These are phyloP conservation scores for Talaromyces islandicus DNA, from an alignment of 2,329 filamentous ascomycete species.

Conservation along the genomic window DNA sequence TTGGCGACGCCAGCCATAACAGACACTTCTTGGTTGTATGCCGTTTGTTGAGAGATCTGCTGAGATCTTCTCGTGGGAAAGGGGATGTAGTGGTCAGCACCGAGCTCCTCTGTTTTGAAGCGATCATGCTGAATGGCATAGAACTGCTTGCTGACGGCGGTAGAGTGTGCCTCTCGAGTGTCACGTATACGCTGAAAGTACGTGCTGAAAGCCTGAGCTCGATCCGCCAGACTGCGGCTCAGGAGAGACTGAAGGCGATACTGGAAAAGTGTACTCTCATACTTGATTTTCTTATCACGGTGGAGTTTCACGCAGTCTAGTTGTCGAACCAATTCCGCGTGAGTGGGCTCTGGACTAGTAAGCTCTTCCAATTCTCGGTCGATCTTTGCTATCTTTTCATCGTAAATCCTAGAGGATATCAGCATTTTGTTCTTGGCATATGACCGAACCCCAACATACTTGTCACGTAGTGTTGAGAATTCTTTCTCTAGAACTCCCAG, in stretches of 20 bases:
- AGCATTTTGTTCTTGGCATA: slow-evolving; percentile 3
- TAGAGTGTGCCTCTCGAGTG: slow-evolving; percentile 71
- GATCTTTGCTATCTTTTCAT: slow-evolving; percentile 77
- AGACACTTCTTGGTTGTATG: slow-evolving; percentile 93
- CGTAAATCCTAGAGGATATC: slow-evolving; percentile 61
- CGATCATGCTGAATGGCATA: slow-evolving; percentile 89
- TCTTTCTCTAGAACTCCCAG: slow-evolving; percentile 78
- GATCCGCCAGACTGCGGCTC: slow-evolving; percentile 69
- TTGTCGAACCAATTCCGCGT: slow-evolving; percentile 87
- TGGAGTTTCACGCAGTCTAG: slow-evolving; percentile 79
- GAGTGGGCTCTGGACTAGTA: slow-evolving; percentile 56
- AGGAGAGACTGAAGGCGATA: slow-evolving; percentile 69
- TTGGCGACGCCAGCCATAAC: slow-evolving; percentile 86
- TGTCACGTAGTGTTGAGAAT: slow-evolving; percentile 74
- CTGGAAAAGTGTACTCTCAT: slow-evolving; percentile 67
- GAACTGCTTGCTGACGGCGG: slow-evolving; percentile 79
- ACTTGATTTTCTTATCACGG: slow-evolving; percentile 70
- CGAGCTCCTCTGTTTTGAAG: slow-evolving; percentile 68
- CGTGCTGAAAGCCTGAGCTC: slow-evolving; percentile 81
- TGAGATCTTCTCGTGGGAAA: slow-evolving; percentile 72
- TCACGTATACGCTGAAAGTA: slow-evolving; percentile 85
- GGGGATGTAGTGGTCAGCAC: slow-evolving; percentile 74
- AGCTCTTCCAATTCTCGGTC: slow-evolving; percentile 62
- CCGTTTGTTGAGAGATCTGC: slow-evolving; percentile 75
- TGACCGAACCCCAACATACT: slow-evolving; percentile 29